phyloP scores from a whole-genome alignment of 2,329 filamentous ascomycete genomes.

The Alternaria conjuncta region DNA sequence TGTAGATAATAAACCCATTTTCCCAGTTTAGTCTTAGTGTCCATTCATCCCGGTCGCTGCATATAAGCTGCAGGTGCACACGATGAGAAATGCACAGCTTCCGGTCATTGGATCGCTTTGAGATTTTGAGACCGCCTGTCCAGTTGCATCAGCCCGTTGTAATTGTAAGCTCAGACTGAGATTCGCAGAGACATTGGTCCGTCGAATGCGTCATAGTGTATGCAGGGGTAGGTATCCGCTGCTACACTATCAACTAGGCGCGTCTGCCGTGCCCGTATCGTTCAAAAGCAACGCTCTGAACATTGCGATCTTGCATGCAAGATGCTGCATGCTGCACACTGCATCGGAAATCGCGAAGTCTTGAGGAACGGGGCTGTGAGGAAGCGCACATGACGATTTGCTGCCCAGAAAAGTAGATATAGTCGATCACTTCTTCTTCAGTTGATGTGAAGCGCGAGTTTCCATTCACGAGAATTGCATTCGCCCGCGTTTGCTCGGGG shows the following conservation, averaged over 20 bases:
- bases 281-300: not conserved
- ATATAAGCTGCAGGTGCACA: constrained; percentile 21
- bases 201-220: not conserved
- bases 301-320: not conserved
- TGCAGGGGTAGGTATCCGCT: not conserved
- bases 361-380: not conserved
- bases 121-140: constrained; percentile 6
- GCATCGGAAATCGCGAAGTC: constrained; percentile 3
- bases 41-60: constrained; percentile 7
- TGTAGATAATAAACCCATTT: constrained; percentile 21
- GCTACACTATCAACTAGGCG: not conserved
- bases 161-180: constrained; percentile 6
- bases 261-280: not conserved
- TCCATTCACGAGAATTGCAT: not conserved
- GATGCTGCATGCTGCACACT: not conserved
- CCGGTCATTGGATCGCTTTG: constrained; percentile 14
- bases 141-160: constrained; percentile 7
- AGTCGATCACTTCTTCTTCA: not conserved
- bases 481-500: not conserved
- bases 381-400: not conserved
- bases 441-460: not conserved
- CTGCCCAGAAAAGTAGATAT: not conserved
- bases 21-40: constrained; percentile 20
- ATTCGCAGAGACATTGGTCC: not conserved
- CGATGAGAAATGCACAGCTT: constrained; percentile 6